Base-by-base conservation (phyloP, 306 rosid species). In the Begonia loranthoides region DNA sequence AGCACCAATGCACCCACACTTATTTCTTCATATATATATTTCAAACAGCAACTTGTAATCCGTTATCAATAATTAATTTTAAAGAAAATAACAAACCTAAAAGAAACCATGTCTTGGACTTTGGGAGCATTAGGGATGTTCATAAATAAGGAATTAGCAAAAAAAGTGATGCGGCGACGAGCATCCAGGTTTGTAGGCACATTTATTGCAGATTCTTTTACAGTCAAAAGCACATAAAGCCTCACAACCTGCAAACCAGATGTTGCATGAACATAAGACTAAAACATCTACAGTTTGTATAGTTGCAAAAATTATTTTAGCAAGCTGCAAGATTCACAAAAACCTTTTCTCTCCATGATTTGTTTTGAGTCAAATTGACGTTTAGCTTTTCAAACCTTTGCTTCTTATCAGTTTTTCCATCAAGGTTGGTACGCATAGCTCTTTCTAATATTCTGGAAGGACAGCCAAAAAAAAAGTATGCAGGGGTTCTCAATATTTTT, bases 111-210 rank as follows among this genome's bases (percentile, higher is more conserved):
- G 66, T 80, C 77, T 34, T 67, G 82, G 46, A 90, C 95, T 86
- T 74, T 79, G 28, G 99, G 99, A 64, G 99, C 95, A 52, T 39
- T 66, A 44, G 94, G 95, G 94, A 90, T 90, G 56, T 75, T 82
- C 99, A 90, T 92, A 63, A 86, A 92, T 33, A 92, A 75, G 59
- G 99, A 92, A 63, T 92, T 92, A 1, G 99, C 99, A 73, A 92
- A 92, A 77, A 92, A 92, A 33, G 99, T 92, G 56, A 86, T 92
- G 51, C 99, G 96, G 21, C 99, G 87, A 52, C 99, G 96, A 61
- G 99, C 99, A 4, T 92, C 99, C 73, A 92, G 65, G 68, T 92
- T 92, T 67, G 74, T 94, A 47, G 99, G 99, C 45, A 92, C 96
- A 76, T 86, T 80, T 62, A 92, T 86, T 66, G 94, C 99, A 39